phyloP scores from a whole-genome alignment of 805 yeast species.

The Yarrowia yakushimensis region DNA sequence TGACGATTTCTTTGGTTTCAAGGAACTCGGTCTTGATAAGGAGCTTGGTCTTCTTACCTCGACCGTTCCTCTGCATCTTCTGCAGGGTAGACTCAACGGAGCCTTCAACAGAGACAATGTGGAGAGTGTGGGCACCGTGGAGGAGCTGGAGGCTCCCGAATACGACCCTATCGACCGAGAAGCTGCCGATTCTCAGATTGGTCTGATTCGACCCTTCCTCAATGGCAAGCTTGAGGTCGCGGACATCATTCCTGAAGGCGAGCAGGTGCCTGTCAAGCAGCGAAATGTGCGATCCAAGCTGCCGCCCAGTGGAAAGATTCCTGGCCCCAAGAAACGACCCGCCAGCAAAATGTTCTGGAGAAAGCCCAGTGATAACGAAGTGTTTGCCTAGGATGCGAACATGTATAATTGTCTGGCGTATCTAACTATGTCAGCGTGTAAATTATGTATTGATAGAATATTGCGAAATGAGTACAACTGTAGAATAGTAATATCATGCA shows the following conservation, averaged over 20 bases:
- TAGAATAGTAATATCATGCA: not conserved
- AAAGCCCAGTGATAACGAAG: constrained; percentile 2
- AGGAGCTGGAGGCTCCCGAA: constrained; percentile 49
- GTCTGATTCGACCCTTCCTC: constrained; percentile 56
- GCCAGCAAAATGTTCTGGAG: constrained; percentile 22
- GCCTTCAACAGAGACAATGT: constrained; percentile 38
- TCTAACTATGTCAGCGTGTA: not conserved
- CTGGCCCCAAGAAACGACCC: constrained; percentile 38
- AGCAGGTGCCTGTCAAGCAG: constrained; percentile 75
- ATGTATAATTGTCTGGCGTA: not conserved
- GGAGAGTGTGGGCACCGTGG: constrained; percentile 43
- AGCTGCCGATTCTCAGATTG: constrained; percentile 53
- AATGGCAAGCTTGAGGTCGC: constrained; percentile 33
- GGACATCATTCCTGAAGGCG: constrained; percentile 62
- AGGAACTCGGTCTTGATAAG: constrained; percentile 86
- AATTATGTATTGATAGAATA: constrained; percentile 19
- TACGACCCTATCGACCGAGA: constrained; percentile 52
- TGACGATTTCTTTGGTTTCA: constrained; percentile 90
- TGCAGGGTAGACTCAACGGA: constrained; percentile 66
- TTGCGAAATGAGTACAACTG: not conserved
- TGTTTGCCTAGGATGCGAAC: constrained; percentile 2
- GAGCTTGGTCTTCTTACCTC: constrained; percentile 83
- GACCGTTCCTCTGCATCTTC: constrained; percentile 82
- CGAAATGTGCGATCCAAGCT: constrained; percentile 71
- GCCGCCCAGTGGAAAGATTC: constrained; percentile 87